Conservation (phyloP, 306 rosid species). For the Senna tora region DNA sequence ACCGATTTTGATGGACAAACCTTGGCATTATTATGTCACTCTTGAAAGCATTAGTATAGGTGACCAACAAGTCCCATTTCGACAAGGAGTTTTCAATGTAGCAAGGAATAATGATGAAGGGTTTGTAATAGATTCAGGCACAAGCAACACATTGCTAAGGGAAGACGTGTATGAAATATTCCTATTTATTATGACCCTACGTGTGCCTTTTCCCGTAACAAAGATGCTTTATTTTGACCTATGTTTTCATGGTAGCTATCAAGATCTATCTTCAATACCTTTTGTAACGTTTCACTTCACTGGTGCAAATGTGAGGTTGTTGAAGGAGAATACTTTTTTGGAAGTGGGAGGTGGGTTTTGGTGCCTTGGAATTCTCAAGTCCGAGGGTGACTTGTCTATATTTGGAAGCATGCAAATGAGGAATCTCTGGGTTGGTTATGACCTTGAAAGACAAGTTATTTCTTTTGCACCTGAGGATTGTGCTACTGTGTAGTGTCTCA, state of each 20-base stretch:
- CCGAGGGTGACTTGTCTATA: constrained; percentile 22
- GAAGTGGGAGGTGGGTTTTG: constrained; percentile 20
- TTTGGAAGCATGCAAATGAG: constrained; percentile 2
- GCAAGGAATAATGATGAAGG: constrained; percentile 9
- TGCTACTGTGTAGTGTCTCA: neutral
- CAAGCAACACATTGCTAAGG: constrained; percentile 20
- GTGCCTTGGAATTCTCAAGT: constrained; percentile 39
- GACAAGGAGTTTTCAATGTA: constrained; percentile 9
- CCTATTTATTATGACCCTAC: neutral
- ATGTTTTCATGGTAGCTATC: constrained; percentile 6
- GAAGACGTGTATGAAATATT: constrained; percentile 25
- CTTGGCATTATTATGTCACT: constrained; percentile 7
- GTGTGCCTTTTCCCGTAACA: neutral
- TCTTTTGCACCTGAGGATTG: constrained; percentile 6
- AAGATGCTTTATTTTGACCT: constrained; percentile 1
- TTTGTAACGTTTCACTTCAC: constrained; percentile 24
- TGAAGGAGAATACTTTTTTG: constrained; percentile 26
- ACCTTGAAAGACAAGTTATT: constrained; percentile 1
- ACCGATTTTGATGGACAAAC: neutral
- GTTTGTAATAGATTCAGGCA: constrained; percentile 34
- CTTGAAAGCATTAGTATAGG: constrained; percentile 29
- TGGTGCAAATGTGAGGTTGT: constrained; percentile 18
- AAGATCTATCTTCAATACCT: neutral
- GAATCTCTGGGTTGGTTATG: constrained; percentile 11
- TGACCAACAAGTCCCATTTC: constrained; percentile 1